Conservation (phyloP, 1,139 yeast genomes). For the Blastobotrys capitulatus region DNA sequence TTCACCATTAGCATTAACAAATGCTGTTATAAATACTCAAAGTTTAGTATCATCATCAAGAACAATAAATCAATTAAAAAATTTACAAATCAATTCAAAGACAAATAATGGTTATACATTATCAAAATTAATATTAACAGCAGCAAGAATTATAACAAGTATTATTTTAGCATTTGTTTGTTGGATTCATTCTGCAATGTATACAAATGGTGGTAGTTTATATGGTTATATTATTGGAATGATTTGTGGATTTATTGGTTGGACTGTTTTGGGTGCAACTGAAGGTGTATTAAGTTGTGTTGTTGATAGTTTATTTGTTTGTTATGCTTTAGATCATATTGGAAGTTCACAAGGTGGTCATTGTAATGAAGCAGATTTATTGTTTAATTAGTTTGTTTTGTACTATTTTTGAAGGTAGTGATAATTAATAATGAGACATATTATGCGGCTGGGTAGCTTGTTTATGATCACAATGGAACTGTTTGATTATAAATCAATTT, state of each 20-base stretch:
- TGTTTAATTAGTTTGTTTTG: neutral
- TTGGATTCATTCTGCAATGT: constrained; percentile 38
- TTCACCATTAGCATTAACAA: constrained; percentile 36
- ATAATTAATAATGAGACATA: too few species aligned
- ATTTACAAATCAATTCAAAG: neutral
- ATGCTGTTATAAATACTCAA: constrained; percentile 34
- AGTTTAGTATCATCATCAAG: constrained; percentile 32
- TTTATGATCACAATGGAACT: too few species aligned
- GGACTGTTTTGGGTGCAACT: constrained; percentile 41
- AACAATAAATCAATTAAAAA: constrained; percentile 23
- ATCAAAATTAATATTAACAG: constrained; percentile 35
- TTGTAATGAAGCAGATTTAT: neutral
- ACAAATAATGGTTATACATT: constrained; percentile 31
- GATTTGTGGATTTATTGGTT: constrained; percentile 38
- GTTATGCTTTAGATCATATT: constrained; percentile 34
- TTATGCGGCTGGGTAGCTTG: too few species aligned
- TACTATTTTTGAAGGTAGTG: neutral
- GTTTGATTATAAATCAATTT: too few species aligned
- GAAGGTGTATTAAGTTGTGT: constrained; percentile 39
- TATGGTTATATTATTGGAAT: constrained; percentile 39
- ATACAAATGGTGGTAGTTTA: constrained; percentile 31
- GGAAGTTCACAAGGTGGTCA: neutral
- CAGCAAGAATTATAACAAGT: constrained; percentile 37
- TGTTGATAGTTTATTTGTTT: constrained; percentile 36
- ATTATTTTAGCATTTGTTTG: constrained; percentile 36